These are phyloP conservation scores for Sphagnum tenellum DNA, from an alignment of 225 moss, liverwort and hornwort species.

Conservation along the genomic window DNA sequence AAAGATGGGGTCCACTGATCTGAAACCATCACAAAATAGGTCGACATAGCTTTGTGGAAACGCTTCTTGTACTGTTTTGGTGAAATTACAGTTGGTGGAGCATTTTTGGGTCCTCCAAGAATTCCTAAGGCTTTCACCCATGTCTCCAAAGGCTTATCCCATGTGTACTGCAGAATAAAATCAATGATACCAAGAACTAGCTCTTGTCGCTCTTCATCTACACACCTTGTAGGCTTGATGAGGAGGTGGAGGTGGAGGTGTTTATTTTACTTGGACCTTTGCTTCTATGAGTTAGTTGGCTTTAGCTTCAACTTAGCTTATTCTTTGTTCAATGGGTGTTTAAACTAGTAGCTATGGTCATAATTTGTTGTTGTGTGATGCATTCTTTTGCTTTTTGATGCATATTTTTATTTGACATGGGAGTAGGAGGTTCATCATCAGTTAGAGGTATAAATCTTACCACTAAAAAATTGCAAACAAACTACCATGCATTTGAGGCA, in stretches of 20 bases:
- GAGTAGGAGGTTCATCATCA: conserved; percentile 72
- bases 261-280: background rate
- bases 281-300: background rate
- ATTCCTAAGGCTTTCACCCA: conserved; percentile 94
- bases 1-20: conserved; percentile 66
- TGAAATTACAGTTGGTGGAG: conserved; percentile 85
- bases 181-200: conserved; percentile 92
- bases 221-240: conserved; percentile 14
- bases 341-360: background rate
- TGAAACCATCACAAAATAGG: conserved; percentile 91
- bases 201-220: conserved; percentile 87
- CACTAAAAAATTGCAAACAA: conserved; percentile 75
- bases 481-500: conserved; percentile 70
- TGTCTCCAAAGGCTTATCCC: conserved; percentile 93
- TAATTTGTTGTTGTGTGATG: background rate
- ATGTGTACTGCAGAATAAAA: conserved; percentile 93
- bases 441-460: conserved; percentile 66
- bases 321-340: background rate
- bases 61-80: conserved; percentile 91
- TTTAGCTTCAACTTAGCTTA: background rate
- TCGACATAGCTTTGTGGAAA: conserved; percentile 89
- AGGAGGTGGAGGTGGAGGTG: background rate
- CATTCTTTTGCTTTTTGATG: background rate
- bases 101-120: conserved; percentile 88
- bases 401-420: background rate